These are phyloP conservation scores for Myxozyma geophila DNA, from an alignment of 805 yeast species.

Conservation along the genomic window DNA sequence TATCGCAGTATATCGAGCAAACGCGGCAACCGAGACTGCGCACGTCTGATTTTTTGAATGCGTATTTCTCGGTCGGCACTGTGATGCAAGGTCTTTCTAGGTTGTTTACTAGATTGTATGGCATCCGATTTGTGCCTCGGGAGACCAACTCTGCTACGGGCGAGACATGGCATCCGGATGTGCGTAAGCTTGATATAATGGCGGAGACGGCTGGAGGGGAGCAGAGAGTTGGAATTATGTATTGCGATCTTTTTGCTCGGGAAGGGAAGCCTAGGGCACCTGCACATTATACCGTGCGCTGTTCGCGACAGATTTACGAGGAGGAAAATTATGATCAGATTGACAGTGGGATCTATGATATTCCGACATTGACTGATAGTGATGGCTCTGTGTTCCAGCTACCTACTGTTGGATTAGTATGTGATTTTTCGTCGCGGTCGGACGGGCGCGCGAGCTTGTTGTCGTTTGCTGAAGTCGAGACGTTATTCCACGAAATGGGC, in stretches of 20 bases:
- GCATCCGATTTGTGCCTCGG: constrained; percentile 73
- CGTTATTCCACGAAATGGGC: constrained; percentile 97
- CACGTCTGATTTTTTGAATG: constrained; percentile 55
- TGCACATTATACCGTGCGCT: constrained; percentile 93
- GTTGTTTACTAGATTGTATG: constrained; percentile 72
- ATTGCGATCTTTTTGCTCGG: constrained; percentile 84
- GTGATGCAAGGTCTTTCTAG: constrained; percentile 81
- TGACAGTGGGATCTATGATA: constrained; percentile 27
- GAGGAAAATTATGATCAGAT: constrained; percentile 52
- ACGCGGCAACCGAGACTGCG: constrained; percentile 45
- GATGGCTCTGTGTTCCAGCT: constrained; percentile 67
- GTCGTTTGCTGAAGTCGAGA: constrained; percentile 80
- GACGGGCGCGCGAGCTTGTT: constrained; percentile 59
- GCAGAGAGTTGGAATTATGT: constrained; percentile 71
- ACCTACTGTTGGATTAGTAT: constrained; percentile 87
- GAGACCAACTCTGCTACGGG: constrained; percentile 56
- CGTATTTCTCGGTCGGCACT: constrained; percentile 81
- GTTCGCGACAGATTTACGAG: constrained; percentile 78
- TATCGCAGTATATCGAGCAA: constrained; percentile 44
- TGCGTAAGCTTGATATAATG: constrained; percentile 76
- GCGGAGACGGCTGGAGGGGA: constrained; percentile 54
- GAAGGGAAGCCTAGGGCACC: constrained; percentile 74
- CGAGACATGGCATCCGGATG: constrained; percentile 89
- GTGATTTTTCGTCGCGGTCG: constrained; percentile 64
- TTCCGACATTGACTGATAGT: constrained; percentile 40